Evolutionary conservation across 805 yeast species (phyloP), one percentile per base, ranked within the genome.

Genomic region (Wickerhamomyces sydowiorum): DNA sequence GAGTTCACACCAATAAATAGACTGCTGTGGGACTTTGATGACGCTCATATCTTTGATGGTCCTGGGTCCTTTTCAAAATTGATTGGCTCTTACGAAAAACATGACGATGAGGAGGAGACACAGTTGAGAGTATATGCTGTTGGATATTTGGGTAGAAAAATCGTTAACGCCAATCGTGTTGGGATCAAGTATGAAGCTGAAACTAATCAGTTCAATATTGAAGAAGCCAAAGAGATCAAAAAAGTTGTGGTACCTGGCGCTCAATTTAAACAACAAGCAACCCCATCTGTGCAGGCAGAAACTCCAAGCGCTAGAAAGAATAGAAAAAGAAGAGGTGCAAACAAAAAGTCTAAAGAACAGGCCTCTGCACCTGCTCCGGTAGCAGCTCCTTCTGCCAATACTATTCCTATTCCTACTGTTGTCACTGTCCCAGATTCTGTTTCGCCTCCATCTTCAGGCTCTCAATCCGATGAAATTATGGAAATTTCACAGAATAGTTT

Each of bases 11-110:
- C 82, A 5, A 65, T 84, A 15, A 72, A 72, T 20, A 70, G 65
- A 47, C 72, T 70, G 40, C 67, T 82, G 42, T 70, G 69, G 39
- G 90, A 82, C 54, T 83, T 82, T 49, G 67, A 80, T 48, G 89
- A 83, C 51, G 17, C 44, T 1, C 30, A 24, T 3, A 40, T 56
- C 12, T 56, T 56, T 42, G 29, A 37, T 4, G 43, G 33, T 7
- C 36, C 33, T 3, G 52, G 53, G 3, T 24, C 49, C 14, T 47
- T 49, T 13, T n/a, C 43, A 2, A 49, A 45, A 17, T 42, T 53
- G 21, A 51, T 57, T 41, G 61, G 61, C 6, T 30, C 50, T 4
- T 47, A 48, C 24, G 48, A 51, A 28, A 46, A 51, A 7, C 60
- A 64, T 46, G 62, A 60, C 37, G 19, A 43, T 3, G 54, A 39